These are phyloP conservation scores for Backusella sp. DNA, from an alignment of 192 early-diverging fungal species.

Conservation along the genomic window DNA sequence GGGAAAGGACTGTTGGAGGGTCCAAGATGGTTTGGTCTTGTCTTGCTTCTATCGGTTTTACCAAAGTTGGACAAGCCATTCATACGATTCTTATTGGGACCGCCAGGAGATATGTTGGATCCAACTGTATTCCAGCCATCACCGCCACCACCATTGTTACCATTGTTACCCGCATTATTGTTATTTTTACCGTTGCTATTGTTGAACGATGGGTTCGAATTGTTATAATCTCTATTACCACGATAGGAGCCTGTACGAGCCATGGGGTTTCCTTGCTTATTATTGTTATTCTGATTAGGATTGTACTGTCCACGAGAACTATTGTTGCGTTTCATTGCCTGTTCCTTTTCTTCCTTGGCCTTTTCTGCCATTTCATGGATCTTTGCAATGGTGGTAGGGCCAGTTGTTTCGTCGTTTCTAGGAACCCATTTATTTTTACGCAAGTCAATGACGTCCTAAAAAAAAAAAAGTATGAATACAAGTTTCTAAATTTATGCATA, in stretches of 20 bases:
- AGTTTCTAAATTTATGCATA: not conserved
- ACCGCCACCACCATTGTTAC: slow-evolving; percentile 40
- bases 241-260: slow-evolving; percentile 60
- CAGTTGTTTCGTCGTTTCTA: slow-evolving; percentile 48
- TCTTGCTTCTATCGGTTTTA: slow-evolving; percentile 58
- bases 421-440: slow-evolving; percentile 75
- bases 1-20: slow-evolving; percentile 36
- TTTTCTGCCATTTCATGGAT: slow-evolving; percentile 73
- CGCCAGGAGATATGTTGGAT: slow-evolving; percentile 35
- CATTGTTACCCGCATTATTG: not conserved
- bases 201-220: not conserved
- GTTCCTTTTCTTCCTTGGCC: slow-evolving; percentile 73
- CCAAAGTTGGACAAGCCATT: slow-evolving; percentile 77
- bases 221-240: slow-evolving; percentile 31
- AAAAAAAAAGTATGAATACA: not conserved
- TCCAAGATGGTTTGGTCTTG: slow-evolving; percentile 51
- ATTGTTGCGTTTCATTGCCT: slow-evolving; percentile 58
- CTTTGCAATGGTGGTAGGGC: slow-evolving; percentile 91
- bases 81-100: slow-evolving; percentile 25
- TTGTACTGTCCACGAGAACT: slow-evolving; percentile 48
- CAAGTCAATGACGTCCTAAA: slow-evolving; percentile 55
- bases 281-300: slow-evolving; percentile 9
- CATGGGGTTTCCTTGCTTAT: slow-evolving; percentile 37
- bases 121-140: slow-evolving; percentile 77
- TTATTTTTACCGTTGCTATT: not conserved